These are phyloP conservation scores for Linnemannia zychae DNA, from an alignment of 192 early-diverging fungal species.

Conservation along the genomic window DNA sequence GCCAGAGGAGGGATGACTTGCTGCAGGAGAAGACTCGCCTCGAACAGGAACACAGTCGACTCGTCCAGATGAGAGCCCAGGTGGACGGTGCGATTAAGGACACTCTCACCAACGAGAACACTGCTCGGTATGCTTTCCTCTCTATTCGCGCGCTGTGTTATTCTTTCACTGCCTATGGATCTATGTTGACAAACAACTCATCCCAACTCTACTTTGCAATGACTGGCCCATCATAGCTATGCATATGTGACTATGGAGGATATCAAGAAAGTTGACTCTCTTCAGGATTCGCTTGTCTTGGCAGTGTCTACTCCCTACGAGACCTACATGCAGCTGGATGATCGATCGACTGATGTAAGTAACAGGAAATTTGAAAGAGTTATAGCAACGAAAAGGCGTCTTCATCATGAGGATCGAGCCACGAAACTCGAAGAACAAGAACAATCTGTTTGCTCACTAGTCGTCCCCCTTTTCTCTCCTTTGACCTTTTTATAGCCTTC, in stretches of 20 bases:
- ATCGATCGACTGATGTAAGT: constrained; percentile 38
- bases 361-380: not conserved
- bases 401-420: not conserved
- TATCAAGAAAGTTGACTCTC: constrained; percentile 47
- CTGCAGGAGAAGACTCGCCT: constrained; percentile 36
- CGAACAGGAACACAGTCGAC: constrained; percentile 28
- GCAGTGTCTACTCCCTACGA: constrained; percentile 49
- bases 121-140: constrained; percentile 32
- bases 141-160: not conserved
- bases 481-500: constrained; percentile 16
- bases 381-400: not conserved
- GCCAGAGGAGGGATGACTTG: constrained; percentile 38
- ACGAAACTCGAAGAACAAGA: not conserved
- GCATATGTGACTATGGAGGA: constrained; percentile 50
- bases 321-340: constrained; percentile 48
- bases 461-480: not conserved
- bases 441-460: not conserved
- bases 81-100: constrained; percentile 38
- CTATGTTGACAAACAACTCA: not conserved
- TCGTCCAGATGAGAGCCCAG: constrained; percentile 29
- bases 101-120: constrained; percentile 45
- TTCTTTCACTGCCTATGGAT: not conserved
- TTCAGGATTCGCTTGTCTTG: constrained; percentile 48
- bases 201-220: not conserved
- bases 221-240: constrained; percentile 15